Percentiles rank a stretch among this genome's conserved stretches.
These are phyloP conservation scores for Eucalyptus regnans DNA, from an alignment of 345 rosid genomes.

Conservation along the genomic window DNA sequence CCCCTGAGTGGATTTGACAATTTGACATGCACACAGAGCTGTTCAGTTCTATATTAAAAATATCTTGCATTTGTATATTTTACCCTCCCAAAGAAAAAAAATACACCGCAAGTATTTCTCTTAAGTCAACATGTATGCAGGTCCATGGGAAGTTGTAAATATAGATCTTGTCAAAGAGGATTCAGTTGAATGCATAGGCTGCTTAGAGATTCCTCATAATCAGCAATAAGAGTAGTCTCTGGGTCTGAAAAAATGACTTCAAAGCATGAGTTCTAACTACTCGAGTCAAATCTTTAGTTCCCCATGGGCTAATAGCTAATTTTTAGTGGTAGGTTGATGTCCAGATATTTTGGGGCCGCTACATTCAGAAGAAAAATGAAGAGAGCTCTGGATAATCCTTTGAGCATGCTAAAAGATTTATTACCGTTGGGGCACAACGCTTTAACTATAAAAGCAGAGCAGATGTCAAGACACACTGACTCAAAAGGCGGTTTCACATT, in stretches of 20 bases:
- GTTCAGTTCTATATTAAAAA: not conserved
- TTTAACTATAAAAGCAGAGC: not conserved
- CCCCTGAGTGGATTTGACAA: not conserved
- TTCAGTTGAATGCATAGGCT: not conserved
- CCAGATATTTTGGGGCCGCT: not conserved
- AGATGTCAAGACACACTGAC: not conserved
- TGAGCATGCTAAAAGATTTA: not conserved
- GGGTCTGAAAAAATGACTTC: not conserved
- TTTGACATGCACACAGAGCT: not conserved
- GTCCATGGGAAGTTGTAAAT: not conserved
- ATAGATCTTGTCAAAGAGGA: not conserved
- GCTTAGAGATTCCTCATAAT: not conserved
- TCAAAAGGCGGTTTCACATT: not conserved
- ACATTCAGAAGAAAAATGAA: not conserved
- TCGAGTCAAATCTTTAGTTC: not conserved
- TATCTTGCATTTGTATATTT: not conserved
- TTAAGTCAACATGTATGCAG: not conserved
- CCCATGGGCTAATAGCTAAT: not conserved
- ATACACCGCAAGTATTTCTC: not conserved
- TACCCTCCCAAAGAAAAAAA: not conserved
- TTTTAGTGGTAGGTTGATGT: not conserved
- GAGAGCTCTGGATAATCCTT: not conserved
- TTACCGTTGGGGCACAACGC: not conserved
- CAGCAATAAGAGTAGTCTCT: not conserved
- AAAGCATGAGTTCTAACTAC: not conserved